Base-by-base conservation (phyloP, 176 grass and related monocot species). In the Oryza australiensis region DNA sequence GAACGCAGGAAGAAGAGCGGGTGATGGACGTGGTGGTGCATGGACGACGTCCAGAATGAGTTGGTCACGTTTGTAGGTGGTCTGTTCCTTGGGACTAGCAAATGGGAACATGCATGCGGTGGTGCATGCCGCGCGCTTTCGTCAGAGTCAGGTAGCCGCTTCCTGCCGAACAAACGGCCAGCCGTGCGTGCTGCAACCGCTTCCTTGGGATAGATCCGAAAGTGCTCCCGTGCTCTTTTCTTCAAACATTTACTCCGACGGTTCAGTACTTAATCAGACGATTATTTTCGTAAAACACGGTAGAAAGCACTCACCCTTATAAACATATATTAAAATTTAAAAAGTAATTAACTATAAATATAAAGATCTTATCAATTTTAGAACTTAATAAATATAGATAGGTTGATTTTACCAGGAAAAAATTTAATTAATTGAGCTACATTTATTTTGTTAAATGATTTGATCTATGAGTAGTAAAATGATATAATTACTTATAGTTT, bases 41-140 rank as follows among this genome's bases (percentile, higher is more conserved):
- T 77, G 62, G 42, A 68, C 80, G 14, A 46, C 5, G 82, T 68
- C 8, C 53, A 59, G 15, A 7, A 4, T 8, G n/a, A 32, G n/a
- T 3, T 26, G 29, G 16, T 72, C 41, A 64, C 15, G 23, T 24
- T 33, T 63, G 9, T 49, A 38, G 55, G 66, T 53, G 51, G 0
- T 23, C 3, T 66, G 40, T 27, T 66, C 41, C 68, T 28, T 64
- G 42, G 32, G 15, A 51, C 51, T 55, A 55, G 18, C 30, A 24
- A 26, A 62, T 75, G 77, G 33, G 70, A 68, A 80, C 77, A 35
- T 26, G 65, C 15, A 27, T 20, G 66, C 38, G 38, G 38, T 40
- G 38, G 38, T 40, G 29, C 29, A 29, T 29, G 38, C 53, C 14
- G n/a, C n/a, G n/a, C n/a, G 51, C 74, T 85, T 60, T 76, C 82